Conservation (phyloP, 768 basidiomycete species). For the Pulveroboletus sp. region DNA sequence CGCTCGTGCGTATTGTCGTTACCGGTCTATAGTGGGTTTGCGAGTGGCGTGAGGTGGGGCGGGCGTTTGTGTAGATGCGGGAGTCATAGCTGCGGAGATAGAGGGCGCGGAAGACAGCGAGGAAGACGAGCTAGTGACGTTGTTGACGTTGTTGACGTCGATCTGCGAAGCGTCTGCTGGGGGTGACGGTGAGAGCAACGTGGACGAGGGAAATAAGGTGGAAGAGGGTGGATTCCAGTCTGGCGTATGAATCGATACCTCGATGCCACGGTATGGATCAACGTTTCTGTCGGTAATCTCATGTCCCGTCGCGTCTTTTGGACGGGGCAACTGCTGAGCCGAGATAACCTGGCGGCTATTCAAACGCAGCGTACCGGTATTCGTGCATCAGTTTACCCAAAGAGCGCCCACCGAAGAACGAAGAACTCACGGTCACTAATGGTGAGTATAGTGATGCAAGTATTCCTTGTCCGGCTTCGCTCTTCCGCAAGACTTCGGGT, state of each 20-base stretch:
- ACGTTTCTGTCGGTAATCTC: constrained; percentile 59
- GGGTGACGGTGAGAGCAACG: constrained; percentile 11
- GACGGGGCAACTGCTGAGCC: constrained; percentile 84
- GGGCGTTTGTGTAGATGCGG: too few relatives aligned
- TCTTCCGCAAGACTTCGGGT: constrained; percentile 69
- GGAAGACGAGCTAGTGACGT: too few relatives aligned
- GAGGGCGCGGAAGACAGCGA: constrained; percentile 6
- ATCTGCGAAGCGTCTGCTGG: too few relatives aligned
- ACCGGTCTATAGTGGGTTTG: too few relatives aligned
- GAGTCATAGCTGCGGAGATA: too few relatives aligned
- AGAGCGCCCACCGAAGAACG: background rate
- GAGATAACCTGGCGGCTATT: constrained; percentile 63
- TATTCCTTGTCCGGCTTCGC: constrained; percentile 61
- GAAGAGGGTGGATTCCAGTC: constrained; percentile 51
- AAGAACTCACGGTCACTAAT: constrained; percentile 56
- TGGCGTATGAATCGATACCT: constrained; percentile 74
- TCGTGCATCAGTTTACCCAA: too few relatives aligned
- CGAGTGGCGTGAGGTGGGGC: constrained; percentile 8
- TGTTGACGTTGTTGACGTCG: too few relatives aligned
- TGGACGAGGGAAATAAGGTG: constrained; percentile 3
- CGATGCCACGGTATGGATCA: constrained; percentile 82
- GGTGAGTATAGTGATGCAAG: constrained; percentile 49
- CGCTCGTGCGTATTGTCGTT: constrained; percentile 53
- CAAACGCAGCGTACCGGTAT: too few relatives aligned
- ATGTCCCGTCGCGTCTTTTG: constrained; percentile 58